Evolutionary conservation across 345 rosid species (phyloP).

Genomic region (Zanthoxylum bungeanum): DNA sequence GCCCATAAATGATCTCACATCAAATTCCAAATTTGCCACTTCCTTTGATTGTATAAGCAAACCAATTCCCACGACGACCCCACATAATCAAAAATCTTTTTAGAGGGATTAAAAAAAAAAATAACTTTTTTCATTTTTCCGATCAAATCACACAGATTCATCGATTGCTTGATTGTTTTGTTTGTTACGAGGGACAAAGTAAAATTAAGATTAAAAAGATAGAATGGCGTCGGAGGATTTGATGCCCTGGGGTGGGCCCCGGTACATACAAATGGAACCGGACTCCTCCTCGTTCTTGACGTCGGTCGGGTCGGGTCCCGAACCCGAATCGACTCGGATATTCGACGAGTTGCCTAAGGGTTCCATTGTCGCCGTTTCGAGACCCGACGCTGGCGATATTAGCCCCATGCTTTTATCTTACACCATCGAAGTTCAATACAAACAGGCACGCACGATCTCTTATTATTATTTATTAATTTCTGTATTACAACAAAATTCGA

Average conservation of each 20-base stretch:
- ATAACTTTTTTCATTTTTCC: neutral
- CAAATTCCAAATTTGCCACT: neutral
- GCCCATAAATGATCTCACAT: neutral
- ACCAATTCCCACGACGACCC: no score
- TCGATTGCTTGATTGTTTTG: neutral
- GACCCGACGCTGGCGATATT: slow-evolving; percentile 89
- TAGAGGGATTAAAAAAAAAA: no score
- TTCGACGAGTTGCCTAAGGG: slow-evolving; percentile 90
- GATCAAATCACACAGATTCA: neutral
- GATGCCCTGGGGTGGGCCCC: slow-evolving; percentile 50
- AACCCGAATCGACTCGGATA: slow-evolving; percentile 58
- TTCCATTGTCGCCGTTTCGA: slow-evolving; percentile 65
- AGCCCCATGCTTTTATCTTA: slow-evolving; percentile 82
- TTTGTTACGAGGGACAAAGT: no score
- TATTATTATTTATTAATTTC: neutral
- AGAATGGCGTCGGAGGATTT: slow-evolving; percentile 78
- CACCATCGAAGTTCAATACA: slow-evolving; percentile 80
- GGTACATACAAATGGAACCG: slow-evolving; percentile 73
- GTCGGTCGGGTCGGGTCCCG: slow-evolving; percentile 47
- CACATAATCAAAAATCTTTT: no score
- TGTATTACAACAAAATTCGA: no score
- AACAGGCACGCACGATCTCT: slow-evolving; percentile 53
- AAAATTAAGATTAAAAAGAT: neutral
- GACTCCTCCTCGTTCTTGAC: slow-evolving; percentile 59
- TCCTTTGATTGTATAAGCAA: neutral